Conservation (phyloP, 2,329 filamentous ascomycete species). For the Aaosphaeria arxii region DNA sequence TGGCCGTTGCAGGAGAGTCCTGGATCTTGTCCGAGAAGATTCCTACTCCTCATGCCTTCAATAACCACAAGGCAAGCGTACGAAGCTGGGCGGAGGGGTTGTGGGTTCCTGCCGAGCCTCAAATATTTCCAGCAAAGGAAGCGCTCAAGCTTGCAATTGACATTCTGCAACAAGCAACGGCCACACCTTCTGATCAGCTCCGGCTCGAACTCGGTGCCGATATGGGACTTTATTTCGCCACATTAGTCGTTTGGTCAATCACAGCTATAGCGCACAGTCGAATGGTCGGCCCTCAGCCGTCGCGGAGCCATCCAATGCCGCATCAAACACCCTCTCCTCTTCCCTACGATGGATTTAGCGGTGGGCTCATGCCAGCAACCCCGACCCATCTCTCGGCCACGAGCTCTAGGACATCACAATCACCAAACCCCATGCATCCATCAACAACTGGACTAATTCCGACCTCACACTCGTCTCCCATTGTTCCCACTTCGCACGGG, state of each 20-base stretch:
- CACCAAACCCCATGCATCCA: conserved; percentile 11
- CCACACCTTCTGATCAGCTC: conserved; percentile 12
- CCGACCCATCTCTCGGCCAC: conserved; percentile 5
- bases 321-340: conserved; percentile 17
- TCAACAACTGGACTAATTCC: conserved; percentile 8
- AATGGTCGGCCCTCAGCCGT: conserved; percentile 7
- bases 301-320: conserved; percentile 1
- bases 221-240: conserved; percentile 34
- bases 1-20: conserved; percentile 44
- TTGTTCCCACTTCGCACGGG: conserved; percentile 11
- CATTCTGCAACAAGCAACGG: conserved; percentile 22
- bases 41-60: conserved; percentile 28
- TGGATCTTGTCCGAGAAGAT: conserved; percentile 47
- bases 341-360: conserved; percentile 4
- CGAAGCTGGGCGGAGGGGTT: conserved; percentile 35
- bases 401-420: conserved; percentile 4
- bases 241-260: conserved; percentile 33
- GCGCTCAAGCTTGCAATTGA: conserved; percentile 26
- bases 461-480: conserved; percentile 13
- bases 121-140: conserved; percentile 11
- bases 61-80: conserved; percentile 27
- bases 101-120: conserved; percentile 15
- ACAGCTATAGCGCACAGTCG: conserved; percentile 25
- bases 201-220: conserved; percentile 26
- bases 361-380: conserved; percentile 2